These are phyloP conservation scores for Claviceps maximensis DNA, from an alignment of 2,329 filamentous ascomycete genomes.

Conservation along the genomic window DNA sequence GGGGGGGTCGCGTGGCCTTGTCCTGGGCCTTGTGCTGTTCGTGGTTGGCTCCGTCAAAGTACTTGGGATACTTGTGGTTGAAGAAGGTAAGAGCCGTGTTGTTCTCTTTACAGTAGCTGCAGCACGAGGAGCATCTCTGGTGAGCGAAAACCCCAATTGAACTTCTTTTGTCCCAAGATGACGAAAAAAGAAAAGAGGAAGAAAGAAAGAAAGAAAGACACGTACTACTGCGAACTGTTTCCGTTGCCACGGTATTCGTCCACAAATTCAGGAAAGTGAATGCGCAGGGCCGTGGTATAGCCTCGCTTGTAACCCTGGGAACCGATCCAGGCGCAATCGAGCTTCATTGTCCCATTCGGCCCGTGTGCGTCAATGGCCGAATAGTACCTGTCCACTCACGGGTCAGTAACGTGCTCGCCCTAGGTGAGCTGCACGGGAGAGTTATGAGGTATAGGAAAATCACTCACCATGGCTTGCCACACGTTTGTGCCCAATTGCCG, in stretches of 20 bases:
- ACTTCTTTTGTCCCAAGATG: too few relatives aligned
- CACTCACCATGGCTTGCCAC: conserved; percentile 1
- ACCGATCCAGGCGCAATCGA: conserved; percentile 4
- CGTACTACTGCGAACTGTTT: neutral
- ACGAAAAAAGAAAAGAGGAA: too few relatives aligned
- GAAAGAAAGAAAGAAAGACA: too few relatives aligned
- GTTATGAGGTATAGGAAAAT: too few relatives aligned
- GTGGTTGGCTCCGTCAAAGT: neutral
- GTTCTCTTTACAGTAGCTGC: conserved; percentile 1
- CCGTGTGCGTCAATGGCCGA: conserved; percentile 1
- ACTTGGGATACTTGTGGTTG: neutral
- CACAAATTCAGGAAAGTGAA: conserved; percentile 2
- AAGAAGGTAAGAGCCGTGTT: neutral
- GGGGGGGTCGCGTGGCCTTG: neutral
- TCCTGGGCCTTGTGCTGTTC: neutral
- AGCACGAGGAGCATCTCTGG: too few relatives aligned
- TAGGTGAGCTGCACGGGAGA: too few relatives aligned
- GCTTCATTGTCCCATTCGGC: neutral
- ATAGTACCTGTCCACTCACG: conserved; percentile 1
- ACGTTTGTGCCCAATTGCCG: conserved; percentile 3
- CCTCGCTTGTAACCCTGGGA: neutral
- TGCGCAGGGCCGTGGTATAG: conserved; percentile 1
- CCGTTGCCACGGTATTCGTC: neutral
- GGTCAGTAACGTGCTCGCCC: too few relatives aligned
- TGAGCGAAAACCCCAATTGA: too few relatives aligned